Conservation (phyloP, 2,329 filamentous ascomycete genomes). For the Sporothrix phasma region DNA sequence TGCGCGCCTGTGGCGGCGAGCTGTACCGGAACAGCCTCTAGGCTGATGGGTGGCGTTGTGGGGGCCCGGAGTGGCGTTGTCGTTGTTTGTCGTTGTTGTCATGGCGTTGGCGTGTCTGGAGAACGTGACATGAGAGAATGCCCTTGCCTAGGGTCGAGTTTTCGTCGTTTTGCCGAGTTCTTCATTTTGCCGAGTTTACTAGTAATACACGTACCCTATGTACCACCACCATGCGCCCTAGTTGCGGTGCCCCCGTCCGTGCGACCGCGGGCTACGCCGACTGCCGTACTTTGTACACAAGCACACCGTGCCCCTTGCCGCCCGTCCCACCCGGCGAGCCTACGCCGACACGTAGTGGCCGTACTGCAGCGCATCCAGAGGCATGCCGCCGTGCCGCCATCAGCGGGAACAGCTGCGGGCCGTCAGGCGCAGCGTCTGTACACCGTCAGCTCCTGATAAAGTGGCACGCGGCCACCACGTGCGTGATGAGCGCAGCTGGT, state of each 20-base stretch:
- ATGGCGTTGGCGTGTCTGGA: too few species aligned
- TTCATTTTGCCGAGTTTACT: too few species aligned
- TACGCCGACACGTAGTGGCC: conserved; percentile 48
- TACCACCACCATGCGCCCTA: too few species aligned
- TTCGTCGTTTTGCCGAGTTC: too few species aligned
- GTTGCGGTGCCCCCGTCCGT: too few species aligned
- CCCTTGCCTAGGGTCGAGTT: too few species aligned
- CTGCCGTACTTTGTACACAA: too few species aligned
- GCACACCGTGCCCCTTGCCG: too few species aligned
- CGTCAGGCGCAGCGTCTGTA: conserved; percentile 63
- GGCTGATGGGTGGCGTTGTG: not conserved
- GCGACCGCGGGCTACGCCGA: too few species aligned
- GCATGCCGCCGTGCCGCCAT: conserved; percentile 35
- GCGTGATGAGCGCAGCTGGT: conserved; percentile 78
- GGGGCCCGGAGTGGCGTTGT: not conserved
- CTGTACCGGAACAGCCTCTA: conserved; percentile 64
- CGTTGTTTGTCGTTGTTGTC: too few species aligned
- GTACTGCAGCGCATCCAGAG: conserved; percentile 60
- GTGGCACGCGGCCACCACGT: conserved; percentile 65
- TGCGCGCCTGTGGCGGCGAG: conserved; percentile 68
- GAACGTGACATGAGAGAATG: too few species aligned
- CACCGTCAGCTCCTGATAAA: conserved; percentile 73
- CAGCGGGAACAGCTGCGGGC: conserved; percentile 47
- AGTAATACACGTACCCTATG: too few species aligned
- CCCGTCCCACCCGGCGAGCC: not conserved